Evolutionary conservation across 371 early-diverging fungal species (phyloP), one percentile per base, ranked within the genome.

Genomic region (Mucor ambiguus): DNA sequence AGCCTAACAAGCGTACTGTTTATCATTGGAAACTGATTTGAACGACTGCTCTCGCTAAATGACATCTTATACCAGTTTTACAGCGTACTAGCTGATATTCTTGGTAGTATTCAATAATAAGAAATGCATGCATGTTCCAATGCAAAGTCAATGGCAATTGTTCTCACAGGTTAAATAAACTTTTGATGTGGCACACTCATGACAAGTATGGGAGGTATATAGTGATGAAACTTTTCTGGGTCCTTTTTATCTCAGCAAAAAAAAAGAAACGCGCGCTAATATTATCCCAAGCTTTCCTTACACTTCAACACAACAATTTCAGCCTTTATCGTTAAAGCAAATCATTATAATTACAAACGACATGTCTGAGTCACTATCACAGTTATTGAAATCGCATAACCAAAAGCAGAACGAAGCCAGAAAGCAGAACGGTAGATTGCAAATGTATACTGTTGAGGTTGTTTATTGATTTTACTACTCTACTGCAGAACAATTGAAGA

Each of bases 401-500:
- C 61, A 77, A 44, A 82, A 82, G 66, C 79, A 81, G 44, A 70
- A 73, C 30, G 67, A 76, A 14, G 46, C 43, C 9, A 79, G 77
- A 55, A 75, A 71, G 52, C 80, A 84, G 22, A 85, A 70, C 60
- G 85, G 85, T 84, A 73, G 16, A 24, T 48, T 28, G 18, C 22
- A 37, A n/a, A 5, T 57, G 22, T 35, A 2, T 2, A 32, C 3
- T 8, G n/a, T 18, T 4, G 18, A 28, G 9, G 24, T 35, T 30
- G 30, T 1, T 54, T 46, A n/a, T 43, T 57, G n/a, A 28, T 33
- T 22, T 64, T 8, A 11, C 30, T 22, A 18, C 30, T 22, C 11
- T 0, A 54, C 12, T 32, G 18, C 58, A 89, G 90, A 88, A 37
- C 87, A 84, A 58, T 69, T 85, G 35, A 73, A 82, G 24, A 81